Evolutionary conservation across 305 asterid genomes (phyloP).

Genomic region (Euphrasia arctica): DNA sequence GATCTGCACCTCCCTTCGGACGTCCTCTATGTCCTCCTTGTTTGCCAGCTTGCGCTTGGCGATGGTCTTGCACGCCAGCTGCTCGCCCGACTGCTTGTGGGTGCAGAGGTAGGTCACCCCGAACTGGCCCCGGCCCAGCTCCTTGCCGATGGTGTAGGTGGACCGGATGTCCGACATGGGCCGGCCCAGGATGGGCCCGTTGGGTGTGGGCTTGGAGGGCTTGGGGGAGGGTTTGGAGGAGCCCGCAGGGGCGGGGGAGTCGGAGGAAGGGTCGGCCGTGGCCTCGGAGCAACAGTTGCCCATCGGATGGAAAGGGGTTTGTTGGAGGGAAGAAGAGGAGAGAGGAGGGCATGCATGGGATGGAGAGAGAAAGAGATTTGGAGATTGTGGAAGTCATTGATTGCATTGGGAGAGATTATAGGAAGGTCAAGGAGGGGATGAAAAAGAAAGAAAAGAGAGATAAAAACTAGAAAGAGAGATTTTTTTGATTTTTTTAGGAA

Average conservation of each 20-base stretch:
- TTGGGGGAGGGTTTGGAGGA: conserved; percentile 43
- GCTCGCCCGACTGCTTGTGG: conserved; percentile 63
- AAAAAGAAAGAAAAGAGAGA: background rate
- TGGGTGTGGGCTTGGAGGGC: conserved; percentile 38
- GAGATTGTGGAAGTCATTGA: background rate
- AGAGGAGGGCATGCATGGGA: conserved; percentile 14
- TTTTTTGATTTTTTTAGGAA: too few species aligned
- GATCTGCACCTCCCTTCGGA: conserved; percentile 81
- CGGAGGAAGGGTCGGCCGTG: conserved; percentile 24
- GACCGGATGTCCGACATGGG: conserved; percentile 74
- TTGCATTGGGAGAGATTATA: background rate
- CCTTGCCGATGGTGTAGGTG: conserved; percentile 67
- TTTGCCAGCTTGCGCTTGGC: conserved; percentile 75
- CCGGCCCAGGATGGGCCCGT: conserved; percentile 75
- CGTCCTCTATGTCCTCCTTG: conserved; percentile 88
- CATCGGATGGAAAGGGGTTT: conserved; percentile 33
- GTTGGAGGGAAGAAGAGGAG: conserved; percentile 24
- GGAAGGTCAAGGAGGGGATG: background rate
- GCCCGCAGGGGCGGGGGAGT: conserved; percentile 32
- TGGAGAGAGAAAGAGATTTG: conserved; percentile 6
- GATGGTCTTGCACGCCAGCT: conserved; percentile 84
- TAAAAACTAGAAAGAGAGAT: background rate
- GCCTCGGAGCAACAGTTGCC: conserved; percentile 69
- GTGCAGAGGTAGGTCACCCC: conserved; percentile 81
- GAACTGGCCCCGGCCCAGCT: conserved; percentile 87